Evolutionary conservation across 179 eudicot species (phyloP), one percentile per base, ranked within the genome.

Genomic region (Amaranthus tricolor): DNA sequence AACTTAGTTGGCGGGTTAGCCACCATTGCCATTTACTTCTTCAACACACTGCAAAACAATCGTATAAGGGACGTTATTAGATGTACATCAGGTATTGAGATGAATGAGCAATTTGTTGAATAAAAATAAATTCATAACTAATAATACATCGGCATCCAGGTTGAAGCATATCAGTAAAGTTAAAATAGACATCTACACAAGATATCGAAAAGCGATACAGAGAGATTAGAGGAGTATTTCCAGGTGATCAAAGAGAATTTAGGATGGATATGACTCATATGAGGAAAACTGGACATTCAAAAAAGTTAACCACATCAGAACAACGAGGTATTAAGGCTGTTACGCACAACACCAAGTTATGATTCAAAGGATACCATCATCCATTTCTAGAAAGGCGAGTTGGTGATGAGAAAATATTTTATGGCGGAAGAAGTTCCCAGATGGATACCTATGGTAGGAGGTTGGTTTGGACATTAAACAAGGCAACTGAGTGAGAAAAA

Each of bases 41-140:
- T 85, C 84, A 85, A 68, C 44, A 85, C 88, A 85, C 88, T 85
- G 88, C 80, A 80, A 73, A 76, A 78, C 55, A 59, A 54, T 47
- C 24, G n/a, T 31, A 31, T 31, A 31, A 31, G 40, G 40, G 40
- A 31, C 40, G 40, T 31, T 1, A 31, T 31, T 31, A 31, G 40
- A 31, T 31, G 40, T 31, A 31, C 40, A 31, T 31, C 40, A 2
- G 40, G 40, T 31, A 31, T 31, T 4, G 40, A 59, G 11, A 60
- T 44, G 71, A 20, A 2, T 4, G 50, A 20, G 65, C 10, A 21
- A 16, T 43, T 62, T 3, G 20, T 7, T 44, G 9, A 16, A 51
- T 15, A 75, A 5, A n/a, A 5, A 5, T 6, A 56, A 19, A 59
- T 58, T 56, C 5, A 17, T 19, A 11, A 55, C 17, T 53, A 65